Evolutionary conservation across 2,329 filamentous ascomycete genomes (phyloP).

Genomic region (Pestalotiopsis sp.): DNA sequence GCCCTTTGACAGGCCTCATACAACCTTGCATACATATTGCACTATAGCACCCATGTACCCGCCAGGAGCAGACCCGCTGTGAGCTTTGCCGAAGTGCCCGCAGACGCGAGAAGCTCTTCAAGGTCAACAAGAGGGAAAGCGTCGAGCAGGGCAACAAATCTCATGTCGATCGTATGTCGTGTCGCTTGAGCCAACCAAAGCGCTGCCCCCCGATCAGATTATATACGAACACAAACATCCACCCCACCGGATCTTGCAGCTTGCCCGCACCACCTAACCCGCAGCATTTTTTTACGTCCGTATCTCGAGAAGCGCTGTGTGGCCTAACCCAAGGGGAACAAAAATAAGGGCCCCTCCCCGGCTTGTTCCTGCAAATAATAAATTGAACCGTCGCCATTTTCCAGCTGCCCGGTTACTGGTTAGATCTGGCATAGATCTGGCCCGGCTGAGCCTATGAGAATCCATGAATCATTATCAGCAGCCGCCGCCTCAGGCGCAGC

Average conservation of each 20-base stretch:
- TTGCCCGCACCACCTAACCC: slow-evolving; percentile 24
- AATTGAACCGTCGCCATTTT: slow-evolving; percentile 23
- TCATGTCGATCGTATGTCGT: slow-evolving; percentile 14
- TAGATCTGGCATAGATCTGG: slow-evolving; percentile 29
- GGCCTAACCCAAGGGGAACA: slow-evolving; percentile 12
- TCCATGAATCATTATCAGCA: slow-evolving; percentile 22
- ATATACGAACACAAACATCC: slow-evolving; percentile 34
- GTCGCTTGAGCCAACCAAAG: slow-evolving; percentile 10
- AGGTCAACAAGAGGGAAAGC: too few relatives aligned
- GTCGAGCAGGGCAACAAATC: background rate
- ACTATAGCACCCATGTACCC: background rate
- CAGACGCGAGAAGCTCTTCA: background rate
- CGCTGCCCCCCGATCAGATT: slow-evolving; percentile 1
- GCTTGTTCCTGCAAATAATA: slow-evolving; percentile 19
- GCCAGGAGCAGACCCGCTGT: background rate
- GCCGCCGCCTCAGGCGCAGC: slow-evolving; percentile 12
- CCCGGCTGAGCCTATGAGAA: slow-evolving; percentile 29
- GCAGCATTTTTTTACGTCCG: slow-evolving; percentile 27
- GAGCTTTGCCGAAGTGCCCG: background rate
- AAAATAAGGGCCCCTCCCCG: slow-evolving; percentile 16
- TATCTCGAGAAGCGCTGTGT: slow-evolving; percentile 18
- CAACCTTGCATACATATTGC: background rate
- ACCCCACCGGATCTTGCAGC: slow-evolving; percentile 21
- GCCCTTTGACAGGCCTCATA: background rate
- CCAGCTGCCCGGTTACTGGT: slow-evolving; percentile 24